These are phyloP conservation scores for Neofusicoccum kwambonambiense DNA, from an alignment of 2,329 filamentous ascomycete species.

Conservation along the genomic window DNA sequence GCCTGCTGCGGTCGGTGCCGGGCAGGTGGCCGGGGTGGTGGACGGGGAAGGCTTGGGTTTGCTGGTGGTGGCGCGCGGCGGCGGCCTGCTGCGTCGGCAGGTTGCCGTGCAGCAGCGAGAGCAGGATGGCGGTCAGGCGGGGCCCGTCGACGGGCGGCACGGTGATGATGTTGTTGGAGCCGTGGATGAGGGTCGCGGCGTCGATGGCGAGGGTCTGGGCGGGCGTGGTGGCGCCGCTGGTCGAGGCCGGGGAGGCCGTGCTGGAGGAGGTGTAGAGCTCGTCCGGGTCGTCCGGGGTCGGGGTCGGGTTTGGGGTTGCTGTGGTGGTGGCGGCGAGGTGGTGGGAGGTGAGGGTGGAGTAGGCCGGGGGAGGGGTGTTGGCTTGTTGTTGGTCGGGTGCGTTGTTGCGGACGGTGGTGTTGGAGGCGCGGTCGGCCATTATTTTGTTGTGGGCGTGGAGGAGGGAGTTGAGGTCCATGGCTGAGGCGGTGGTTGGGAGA, in stretches of 20 bases:
- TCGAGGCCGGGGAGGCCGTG: background rate
- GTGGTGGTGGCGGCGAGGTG: background rate
- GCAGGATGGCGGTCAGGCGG: slow-evolving; percentile 46
- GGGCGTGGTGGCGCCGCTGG: background rate
- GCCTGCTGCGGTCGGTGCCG: background rate
- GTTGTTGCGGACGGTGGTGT: slow-evolving; percentile 1
- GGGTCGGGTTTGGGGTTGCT: background rate
- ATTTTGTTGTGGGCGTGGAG: slow-evolving; percentile 14
- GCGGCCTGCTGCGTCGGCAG: slow-evolving; percentile 17
- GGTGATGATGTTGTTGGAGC: slow-evolving; percentile 52
- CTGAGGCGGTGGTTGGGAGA: background rate
- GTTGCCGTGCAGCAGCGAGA: slow-evolving; percentile 45
- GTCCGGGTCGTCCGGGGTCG: background rate
- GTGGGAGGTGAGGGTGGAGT: background rate
- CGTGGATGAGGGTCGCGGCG: slow-evolving; percentile 48
- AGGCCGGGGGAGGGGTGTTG: background rate
- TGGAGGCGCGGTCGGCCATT: background rate
- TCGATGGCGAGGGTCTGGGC: slow-evolving; percentile 46
- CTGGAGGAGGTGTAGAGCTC: background rate
- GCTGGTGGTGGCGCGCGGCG: background rate
- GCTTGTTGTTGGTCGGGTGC: background rate
- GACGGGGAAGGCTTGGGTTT: background rate
- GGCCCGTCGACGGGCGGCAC: slow-evolving; percentile 43
- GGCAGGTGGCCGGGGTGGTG: background rate
- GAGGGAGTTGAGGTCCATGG: slow-evolving; percentile 14